These are phyloP conservation scores for Phlebiopsis flavidoalba DNA, from an alignment of 768 basidiomycete genomes.

Conservation along the genomic window DNA sequence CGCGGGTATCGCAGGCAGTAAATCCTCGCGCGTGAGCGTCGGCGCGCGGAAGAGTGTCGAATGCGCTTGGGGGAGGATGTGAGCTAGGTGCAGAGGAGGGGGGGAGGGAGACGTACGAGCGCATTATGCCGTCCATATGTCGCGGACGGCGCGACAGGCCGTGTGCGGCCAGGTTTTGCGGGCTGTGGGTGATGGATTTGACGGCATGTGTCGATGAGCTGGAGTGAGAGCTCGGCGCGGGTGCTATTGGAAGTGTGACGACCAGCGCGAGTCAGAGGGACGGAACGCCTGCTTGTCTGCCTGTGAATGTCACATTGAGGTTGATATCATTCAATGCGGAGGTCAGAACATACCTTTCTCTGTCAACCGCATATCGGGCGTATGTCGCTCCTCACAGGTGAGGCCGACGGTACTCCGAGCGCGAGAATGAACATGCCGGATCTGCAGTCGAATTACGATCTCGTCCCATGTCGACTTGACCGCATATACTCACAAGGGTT, in stretches of 20 bases:
- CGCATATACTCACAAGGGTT: conserved; percentile 64
- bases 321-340: neutral
- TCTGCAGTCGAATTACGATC: conserved; percentile 38
- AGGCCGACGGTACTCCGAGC: conserved; percentile 90
- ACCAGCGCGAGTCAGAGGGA: conserved; percentile 42
- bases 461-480: neutral
- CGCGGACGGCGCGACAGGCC: conserved; percentile 37
- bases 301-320: conserved; percentile 17
- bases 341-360: conserved; percentile 46
- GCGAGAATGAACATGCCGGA: conserved; percentile 90
- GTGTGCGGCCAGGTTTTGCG: conserved; percentile 35
- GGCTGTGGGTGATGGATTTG: conserved; percentile 29
- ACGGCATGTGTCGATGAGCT: conserved; percentile 31
- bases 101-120: conserved; percentile 26
- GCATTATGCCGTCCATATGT: conserved; percentile 39
- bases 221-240: conserved; percentile 27
- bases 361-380: conserved; percentile 78
- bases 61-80: conserved; percentile 49
- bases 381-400: conserved; percentile 85
- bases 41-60: conserved; percentile 65
- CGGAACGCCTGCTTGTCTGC: conserved; percentile 35
- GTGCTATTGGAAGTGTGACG: conserved; percentile 28
- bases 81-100: neutral
- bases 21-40: conserved; percentile 36
- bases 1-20: conserved; percentile 43